phyloP scores from a whole-genome alignment of 2,329 filamentous ascomycete genomes.

The Epichloe sp. region DNA sequence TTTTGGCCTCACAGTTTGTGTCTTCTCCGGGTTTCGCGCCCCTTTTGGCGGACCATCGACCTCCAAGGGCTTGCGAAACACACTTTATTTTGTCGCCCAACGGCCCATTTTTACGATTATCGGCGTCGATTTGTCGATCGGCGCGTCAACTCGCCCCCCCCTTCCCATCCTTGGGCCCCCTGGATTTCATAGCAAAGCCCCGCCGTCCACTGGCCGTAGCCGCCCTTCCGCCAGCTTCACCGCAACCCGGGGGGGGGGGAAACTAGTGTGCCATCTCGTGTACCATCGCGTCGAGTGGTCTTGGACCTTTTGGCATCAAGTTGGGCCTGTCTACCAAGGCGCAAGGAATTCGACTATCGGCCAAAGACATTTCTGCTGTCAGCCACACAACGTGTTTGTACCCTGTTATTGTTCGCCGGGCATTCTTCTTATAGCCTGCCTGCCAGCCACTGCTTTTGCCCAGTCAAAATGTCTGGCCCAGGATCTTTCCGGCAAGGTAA shows the following conservation, averaged over 20 bases:
- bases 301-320: constrained; percentile 2
- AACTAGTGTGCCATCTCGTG: background rate
- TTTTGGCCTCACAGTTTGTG: background rate
- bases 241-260: background rate
- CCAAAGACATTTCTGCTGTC: background rate
- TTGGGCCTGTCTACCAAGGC: background rate
- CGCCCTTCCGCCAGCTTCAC: constrained; percentile 2
- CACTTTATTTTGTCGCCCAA: background rate
- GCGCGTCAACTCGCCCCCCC: background rate
- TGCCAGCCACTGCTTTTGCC: background rate
- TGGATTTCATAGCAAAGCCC: constrained; percentile 1
- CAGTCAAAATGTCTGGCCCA: constrained; percentile 8
- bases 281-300: background rate
- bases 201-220: constrained; percentile 1
- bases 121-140: background rate
- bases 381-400: background rate
- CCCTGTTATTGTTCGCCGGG: background rate
- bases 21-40: background rate
- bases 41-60: background rate
- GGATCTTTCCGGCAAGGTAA: constrained; percentile 9
- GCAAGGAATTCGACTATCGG: background rate
- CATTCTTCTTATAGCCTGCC: background rate
- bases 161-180: background rate
- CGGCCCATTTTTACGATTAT: background rate
- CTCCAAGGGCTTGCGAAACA: constrained; percentile 1